phyloP scores from a whole-genome alignment of 192 early-diverging fungal species.

The Geranomyces michiganensis region DNA sequence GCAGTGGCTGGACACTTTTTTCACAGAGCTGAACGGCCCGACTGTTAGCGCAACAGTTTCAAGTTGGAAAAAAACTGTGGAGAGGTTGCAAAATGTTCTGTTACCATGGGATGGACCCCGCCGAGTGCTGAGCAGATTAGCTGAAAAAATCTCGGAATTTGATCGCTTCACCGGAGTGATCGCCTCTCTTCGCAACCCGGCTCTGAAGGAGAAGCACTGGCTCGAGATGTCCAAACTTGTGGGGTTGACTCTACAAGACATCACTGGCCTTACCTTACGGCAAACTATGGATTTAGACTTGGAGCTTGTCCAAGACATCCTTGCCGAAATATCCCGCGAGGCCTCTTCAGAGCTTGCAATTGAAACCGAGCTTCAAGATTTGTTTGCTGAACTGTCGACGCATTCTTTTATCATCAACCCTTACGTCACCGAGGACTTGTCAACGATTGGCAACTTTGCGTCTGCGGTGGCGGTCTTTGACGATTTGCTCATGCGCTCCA shows the following conservation, averaged over 20 bases:
- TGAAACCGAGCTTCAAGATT: conserved; percentile 36
- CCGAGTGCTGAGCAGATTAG: conserved; percentile 21
- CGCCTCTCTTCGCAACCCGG: conserved; percentile 38
- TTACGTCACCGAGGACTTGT: neutral
- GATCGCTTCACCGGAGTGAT: conserved; percentile 38
- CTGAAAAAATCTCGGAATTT: conserved; percentile 38
- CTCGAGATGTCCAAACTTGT: conserved; percentile 36
- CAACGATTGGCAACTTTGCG: conserved; percentile 27
- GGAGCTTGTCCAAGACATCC: conserved; percentile 43
- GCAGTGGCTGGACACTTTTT: conserved; percentile 40
- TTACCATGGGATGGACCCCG: neutral
- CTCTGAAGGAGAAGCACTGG: conserved; percentile 42
- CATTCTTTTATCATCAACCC: conserved; percentile 30
- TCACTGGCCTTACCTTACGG: conserved; percentile 27
- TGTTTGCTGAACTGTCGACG: conserved; percentile 35
- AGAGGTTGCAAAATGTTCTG: conserved; percentile 8
- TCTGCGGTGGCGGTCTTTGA: conserved; percentile 29
- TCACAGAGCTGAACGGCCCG: conserved; percentile 45
- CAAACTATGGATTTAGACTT: conserved; percentile 43
- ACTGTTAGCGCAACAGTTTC: conserved; percentile 36
- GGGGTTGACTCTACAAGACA: conserved; percentile 40
- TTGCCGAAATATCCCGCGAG: conserved; percentile 46
- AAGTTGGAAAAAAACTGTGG: conserved; percentile 32
- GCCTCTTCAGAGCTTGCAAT: conserved; percentile 35
- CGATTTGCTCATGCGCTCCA: conserved; percentile 41